A percentile compares a stretch with the other conserved stretches of the same genome.
These are phyloP conservation scores for Pseudocercospora vitis DNA, from an alignment of 2,329 filamentous ascomycete species.

Conservation along the genomic window DNA sequence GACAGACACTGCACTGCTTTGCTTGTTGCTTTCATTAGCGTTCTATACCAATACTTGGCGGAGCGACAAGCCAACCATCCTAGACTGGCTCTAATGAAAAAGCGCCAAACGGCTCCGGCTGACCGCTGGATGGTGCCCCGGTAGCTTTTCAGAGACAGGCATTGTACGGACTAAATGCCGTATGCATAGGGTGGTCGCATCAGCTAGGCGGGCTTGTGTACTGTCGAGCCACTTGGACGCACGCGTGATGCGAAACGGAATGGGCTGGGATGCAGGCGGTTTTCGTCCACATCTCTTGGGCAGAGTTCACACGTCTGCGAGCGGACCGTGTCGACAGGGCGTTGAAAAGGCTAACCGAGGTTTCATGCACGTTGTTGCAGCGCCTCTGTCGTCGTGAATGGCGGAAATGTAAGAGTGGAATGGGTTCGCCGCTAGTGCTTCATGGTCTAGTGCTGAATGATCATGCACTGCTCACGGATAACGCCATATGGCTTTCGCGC, in stretches of 20 bases:
- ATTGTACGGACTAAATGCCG: conserved; percentile 19
- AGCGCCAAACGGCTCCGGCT: conserved; percentile 22
- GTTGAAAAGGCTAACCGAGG: conserved; percentile 14
- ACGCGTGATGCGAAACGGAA: conserved; percentile 13
- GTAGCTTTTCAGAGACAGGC: conserved; percentile 23
- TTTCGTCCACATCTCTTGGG: neutral
- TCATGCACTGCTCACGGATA: neutral
- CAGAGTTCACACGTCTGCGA: neutral
- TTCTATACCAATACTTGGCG: conserved; percentile 16
- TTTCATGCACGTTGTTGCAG: conserved; percentile 13
- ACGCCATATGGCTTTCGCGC: neutral
- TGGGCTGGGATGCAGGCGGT: conserved; percentile 14
- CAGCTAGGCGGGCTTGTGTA: conserved; percentile 19
- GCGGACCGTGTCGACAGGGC: conserved; percentile 6
- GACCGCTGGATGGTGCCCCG: conserved; percentile 21
- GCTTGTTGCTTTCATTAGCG: conserved; percentile 15
- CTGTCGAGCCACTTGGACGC: conserved; percentile 15
- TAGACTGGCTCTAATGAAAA: conserved; percentile 16
- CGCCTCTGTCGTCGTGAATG: neutral
- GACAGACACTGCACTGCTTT: neutral
- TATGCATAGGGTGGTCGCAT: conserved; percentile 23
- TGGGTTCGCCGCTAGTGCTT: neutral
- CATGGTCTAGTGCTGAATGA: conserved; percentile 1
- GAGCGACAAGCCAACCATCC: conserved; percentile 17
- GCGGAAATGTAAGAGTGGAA: neutral